Evolutionary conservation across 352 stramenopile species (phyloP), one percentile per base, ranked within the genome.

Genomic region (Phytophthora foliorum): DNA sequence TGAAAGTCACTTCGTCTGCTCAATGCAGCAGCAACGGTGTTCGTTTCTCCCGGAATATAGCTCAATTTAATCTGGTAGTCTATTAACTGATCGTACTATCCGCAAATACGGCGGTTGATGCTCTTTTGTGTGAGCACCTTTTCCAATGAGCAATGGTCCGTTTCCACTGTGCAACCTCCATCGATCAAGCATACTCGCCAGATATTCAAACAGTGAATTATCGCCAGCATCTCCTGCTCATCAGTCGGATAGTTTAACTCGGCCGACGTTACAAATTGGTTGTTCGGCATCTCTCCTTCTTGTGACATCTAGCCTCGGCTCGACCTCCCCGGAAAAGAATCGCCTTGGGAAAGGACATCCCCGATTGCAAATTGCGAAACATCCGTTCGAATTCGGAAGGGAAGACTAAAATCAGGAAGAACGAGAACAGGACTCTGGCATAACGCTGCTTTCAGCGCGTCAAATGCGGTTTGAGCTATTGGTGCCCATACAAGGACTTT

Each of bases 211-310:
- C 51, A 58, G 17, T 49, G 51, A 34, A 49, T 49, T 25, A 58
- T 49, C 0, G 61, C 61, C 4, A 57, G 22, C 53, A 68, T 57
- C 44, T 68, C 51, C 17, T 61, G 42, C 21, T 70, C 63, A 22
- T 58, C 53, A 9, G 63, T 70, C 1, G 63, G 63, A 31, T 71
- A 71, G 22, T 66, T 65, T n/a, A 64, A 32, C 16, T 66, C 54
- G n/a, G 63, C 29, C 4, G 54, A 38, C 10, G 31, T 52, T 2
- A 67, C n/a, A n/a, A n/a, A 61, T 67, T 29, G 59, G 45, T 4
- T 57, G 32, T 34, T 51, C 45, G 13, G 19, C 13, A 7, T 11
- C 36, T 42, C 16, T 19, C 13, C 2, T 19, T 1, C 13, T 42
- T 8, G 8, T 42, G 3, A 3, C 14, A 42, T 42, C 6, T 8